These are phyloP conservation scores for Pelargonium fulgidum DNA, from an alignment of 441 rosid genomes.

Conservation along the genomic window DNA sequence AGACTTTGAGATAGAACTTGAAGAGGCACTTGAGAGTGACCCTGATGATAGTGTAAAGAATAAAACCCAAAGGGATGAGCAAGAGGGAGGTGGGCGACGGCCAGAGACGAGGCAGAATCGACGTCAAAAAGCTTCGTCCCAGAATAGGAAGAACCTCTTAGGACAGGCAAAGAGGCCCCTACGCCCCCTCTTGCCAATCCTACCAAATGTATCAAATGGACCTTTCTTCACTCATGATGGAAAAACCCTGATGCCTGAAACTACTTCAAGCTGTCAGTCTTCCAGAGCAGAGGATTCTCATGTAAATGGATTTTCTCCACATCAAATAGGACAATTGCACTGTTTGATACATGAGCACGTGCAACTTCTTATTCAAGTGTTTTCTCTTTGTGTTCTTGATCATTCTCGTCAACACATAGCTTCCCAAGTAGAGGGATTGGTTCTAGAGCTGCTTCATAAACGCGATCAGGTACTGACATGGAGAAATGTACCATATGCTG, in stretches of 20 bases:
- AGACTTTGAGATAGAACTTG: constrained; percentile 96
- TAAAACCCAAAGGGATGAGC: constrained; percentile 27
- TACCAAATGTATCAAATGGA: constrained; percentile 36
- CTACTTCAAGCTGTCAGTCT: constrained; percentile 24
- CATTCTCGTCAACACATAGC: constrained; percentile 63
- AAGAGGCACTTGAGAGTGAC: constrained; percentile 92
- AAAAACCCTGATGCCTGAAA: constrained; percentile 32
- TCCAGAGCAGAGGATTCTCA: constrained; percentile 30
- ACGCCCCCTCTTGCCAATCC: constrained; percentile 68
- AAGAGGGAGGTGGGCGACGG: constrained; percentile 37
- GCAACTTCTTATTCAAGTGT: constrained; percentile 85
- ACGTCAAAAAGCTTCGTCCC: constrained; percentile 46
- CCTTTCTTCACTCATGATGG: constrained; percentile 26
- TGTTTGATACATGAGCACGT: constrained; percentile 80
- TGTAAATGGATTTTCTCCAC: constrained; percentile 53
- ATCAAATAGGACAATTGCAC: constrained; percentile 74
- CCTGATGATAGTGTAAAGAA: constrained; percentile 48
- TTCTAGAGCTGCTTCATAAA: constrained; percentile 61
- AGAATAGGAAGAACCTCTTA: constrained; percentile 39
- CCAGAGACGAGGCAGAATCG: constrained; percentile 89
- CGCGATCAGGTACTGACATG: constrained; percentile 44
- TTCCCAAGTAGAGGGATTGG: constrained; percentile 60
- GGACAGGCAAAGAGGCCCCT: constrained; percentile 66
- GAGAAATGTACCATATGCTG: constrained; percentile 52
- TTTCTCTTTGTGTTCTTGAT: constrained; percentile 74